Evolutionary conservation across 1,284 basidiomycete genomes (phyloP).

Genomic region (Porogramme epimiltina): DNA sequence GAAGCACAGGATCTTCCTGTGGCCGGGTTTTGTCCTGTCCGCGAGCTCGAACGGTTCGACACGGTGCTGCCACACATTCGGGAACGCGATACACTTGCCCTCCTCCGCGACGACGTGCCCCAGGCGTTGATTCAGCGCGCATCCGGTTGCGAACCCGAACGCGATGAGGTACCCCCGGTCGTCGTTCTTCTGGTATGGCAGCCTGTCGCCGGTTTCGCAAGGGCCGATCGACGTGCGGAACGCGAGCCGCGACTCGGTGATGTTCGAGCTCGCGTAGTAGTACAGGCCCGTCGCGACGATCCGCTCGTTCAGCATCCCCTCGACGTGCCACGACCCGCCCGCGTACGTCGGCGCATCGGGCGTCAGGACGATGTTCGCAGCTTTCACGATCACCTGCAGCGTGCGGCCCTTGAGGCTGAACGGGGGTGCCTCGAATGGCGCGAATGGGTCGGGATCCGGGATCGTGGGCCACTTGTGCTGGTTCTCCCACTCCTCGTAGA

Average conservation of each 20-base stretch:
- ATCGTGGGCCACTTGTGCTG: slow-evolving; percentile 4
- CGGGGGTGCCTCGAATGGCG: neutral
- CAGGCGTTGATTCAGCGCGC: neutral
- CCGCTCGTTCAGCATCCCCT: slow-evolving; percentile 4
- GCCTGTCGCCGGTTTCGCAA: neutral
- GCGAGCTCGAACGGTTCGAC: slow-evolving; percentile 29
- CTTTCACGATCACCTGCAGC: slow-evolving; percentile 39
- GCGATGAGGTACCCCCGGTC: neutral
- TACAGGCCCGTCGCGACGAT: slow-evolving; percentile 23
- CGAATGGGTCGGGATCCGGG: slow-evolving; percentile 6
- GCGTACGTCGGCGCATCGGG: neutral
- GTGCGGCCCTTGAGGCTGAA: slow-evolving; percentile 1
- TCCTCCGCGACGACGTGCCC: neutral
- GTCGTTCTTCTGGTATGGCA: neutral
- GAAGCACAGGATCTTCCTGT: neutral
- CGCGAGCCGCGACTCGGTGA: slow-evolving; percentile 1
- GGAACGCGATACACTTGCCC: slow-evolving; percentile 6
- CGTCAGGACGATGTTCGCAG: slow-evolving; percentile 1
- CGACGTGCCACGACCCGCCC: slow-evolving; percentile 4
- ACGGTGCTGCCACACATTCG: slow-evolving; percentile 2
- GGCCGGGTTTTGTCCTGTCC: neutral
- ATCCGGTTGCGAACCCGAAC: neutral
- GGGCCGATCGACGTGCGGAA: neutral
- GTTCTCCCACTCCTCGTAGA: neutral
- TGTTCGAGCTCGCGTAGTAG: slow-evolving; percentile 2